Conservation (phyloP, 163 green algal genomes). For the Chlamydomonas reinhardtii region DNA sequence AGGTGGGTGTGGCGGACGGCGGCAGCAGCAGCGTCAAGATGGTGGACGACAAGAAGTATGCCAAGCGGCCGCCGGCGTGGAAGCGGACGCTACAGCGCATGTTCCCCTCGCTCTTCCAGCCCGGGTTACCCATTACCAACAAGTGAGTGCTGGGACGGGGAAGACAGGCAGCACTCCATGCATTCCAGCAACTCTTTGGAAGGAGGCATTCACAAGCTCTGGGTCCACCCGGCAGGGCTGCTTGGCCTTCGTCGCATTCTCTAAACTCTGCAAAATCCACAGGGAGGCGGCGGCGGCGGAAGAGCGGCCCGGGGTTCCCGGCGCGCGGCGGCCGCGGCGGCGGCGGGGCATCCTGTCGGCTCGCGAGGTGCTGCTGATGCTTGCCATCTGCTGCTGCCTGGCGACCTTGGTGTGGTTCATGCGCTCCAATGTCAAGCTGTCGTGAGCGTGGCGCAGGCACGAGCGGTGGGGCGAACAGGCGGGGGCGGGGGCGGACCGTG, state of each 20-base stretch:
- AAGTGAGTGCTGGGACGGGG: slow-evolving; percentile 2
- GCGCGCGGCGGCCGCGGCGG: slow-evolving; percentile 25
- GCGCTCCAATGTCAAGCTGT: slow-evolving; percentile 38
- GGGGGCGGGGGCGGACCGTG: no score
- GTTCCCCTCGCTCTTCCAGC: slow-evolving; percentile 77
- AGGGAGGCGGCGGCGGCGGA: slow-evolving; percentile 17
- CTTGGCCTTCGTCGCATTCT: no score
- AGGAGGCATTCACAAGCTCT: no score
- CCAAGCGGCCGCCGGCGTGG: slow-evolving; percentile 62
- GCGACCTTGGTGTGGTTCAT: slow-evolving; percentile 65
- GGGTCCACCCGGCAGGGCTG: no score
- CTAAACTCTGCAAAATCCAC: no score
- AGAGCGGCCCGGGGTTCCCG: slow-evolving; percentile 22
- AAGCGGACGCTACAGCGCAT: slow-evolving; percentile 75
- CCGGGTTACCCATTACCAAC: slow-evolving; percentile 47
- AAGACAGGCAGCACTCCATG: no score
- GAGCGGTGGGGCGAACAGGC: no score
- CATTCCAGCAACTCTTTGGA: no score
- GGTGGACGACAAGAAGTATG: slow-evolving; percentile 76
- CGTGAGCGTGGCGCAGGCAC: neutral
- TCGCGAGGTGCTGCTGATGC: slow-evolving; percentile 63
- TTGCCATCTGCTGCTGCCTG: slow-evolving; percentile 68
- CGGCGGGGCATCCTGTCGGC: slow-evolving; percentile 14
- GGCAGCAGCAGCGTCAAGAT: slow-evolving; percentile 26
- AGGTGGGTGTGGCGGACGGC: slow-evolving; percentile 50